These are phyloP conservation scores for Cyberlindnera subsufficiens DNA, from an alignment of 805 yeast genomes.

Conservation along the genomic window DNA sequence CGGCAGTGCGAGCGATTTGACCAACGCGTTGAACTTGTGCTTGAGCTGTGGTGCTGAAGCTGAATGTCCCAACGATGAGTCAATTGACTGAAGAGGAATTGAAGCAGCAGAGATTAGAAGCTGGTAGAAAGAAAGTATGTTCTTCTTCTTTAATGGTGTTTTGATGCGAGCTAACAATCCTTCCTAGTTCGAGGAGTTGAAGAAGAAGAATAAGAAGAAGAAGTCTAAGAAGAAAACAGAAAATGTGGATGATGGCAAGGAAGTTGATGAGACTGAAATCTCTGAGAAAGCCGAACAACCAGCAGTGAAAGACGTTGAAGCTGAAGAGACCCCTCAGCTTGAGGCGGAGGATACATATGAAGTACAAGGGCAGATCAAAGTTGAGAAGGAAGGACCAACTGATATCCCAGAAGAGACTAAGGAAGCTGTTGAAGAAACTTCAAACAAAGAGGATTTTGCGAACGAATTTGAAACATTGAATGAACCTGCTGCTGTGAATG, in stretches of 20 bases:
- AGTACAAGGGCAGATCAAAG: conserved; percentile 1
- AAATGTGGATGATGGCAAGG: background rate
- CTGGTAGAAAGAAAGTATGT: conserved; percentile 61
- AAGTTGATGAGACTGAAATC: conserved; percentile 6
- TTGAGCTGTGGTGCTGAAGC: no score
- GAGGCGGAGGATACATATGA: conserved; percentile 3
- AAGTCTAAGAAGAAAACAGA: conserved; percentile 17
- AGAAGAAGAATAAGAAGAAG: conserved; percentile 49
- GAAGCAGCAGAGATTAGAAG: conserved; percentile 61
- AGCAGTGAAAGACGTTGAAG: conserved; percentile 6
- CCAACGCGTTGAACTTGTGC: background rate
- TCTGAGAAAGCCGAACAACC: conserved; percentile 14
- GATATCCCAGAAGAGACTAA: background rate
- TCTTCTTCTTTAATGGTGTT: background rate
- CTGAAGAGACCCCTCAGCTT: conserved; percentile 7
- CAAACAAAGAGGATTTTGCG: conserved; percentile 9
- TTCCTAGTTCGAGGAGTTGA: conserved; percentile 54
- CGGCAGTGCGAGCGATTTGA: no score
- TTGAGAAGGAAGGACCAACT: background rate
- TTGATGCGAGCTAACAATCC: background rate
- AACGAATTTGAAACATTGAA: conserved; percentile 12
- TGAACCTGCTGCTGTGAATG: conserved; percentile 9
- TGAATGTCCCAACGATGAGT: conserved; percentile 2
- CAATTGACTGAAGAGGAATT: conserved; percentile 28
- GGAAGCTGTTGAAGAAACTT: background rate